Evolutionary conservation across 2,329 filamentous ascomycete species (phyloP).

Genomic region (Sclerotinia nivalis): DNA sequence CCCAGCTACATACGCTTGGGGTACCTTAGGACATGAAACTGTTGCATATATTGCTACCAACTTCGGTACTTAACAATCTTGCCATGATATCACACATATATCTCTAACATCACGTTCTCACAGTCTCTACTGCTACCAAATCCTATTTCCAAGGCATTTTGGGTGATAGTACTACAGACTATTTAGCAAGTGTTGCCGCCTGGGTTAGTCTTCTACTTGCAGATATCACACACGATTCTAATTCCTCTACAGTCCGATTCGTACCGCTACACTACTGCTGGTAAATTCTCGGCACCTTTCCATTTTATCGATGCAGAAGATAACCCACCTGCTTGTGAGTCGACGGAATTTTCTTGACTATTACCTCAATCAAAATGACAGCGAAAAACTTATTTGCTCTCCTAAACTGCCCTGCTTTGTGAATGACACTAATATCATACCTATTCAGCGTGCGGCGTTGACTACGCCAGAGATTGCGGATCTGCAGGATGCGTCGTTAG

Average conservation of each 20-base stretch:
- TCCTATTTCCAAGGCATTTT: slow-evolving; percentile 59
- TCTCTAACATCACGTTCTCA: background rate
- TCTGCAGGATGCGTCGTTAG: slow-evolving; percentile 59
- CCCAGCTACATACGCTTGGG: slow-evolving; percentile 34
- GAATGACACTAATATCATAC: background rate
- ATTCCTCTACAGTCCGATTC: slow-evolving; percentile 50
- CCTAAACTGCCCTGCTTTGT: background rate
- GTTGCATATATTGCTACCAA: slow-evolving; percentile 63
- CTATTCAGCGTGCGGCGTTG: slow-evolving; percentile 51
- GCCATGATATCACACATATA: background rate
- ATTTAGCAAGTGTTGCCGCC: slow-evolving; percentile 63
- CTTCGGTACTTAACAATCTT: slow-evolving; percentile 43
- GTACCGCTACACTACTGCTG: slow-evolving; percentile 61
- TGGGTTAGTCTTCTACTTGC: slow-evolving; percentile 45
- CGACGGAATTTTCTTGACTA: background rate
- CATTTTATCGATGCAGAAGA: slow-evolving; percentile 71
- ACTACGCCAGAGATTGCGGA: slow-evolving; percentile 62
- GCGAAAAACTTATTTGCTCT: background rate
- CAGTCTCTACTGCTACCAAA: slow-evolving; percentile 57
- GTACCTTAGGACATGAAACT: slow-evolving; percentile 62
- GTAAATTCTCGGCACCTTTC: slow-evolving; percentile 60
- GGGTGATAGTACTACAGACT: slow-evolving; percentile 55
- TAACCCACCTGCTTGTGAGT: slow-evolving; percentile 50
- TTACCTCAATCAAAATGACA: background rate
- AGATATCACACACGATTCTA: background rate